A percentile compares a stretch with the other conserved stretches of the same genome.
These are phyloP conservation scores for Paramecium octaurelia DNA, from an alignment of 73 alveolate genomes.

Conservation along the genomic window DNA sequence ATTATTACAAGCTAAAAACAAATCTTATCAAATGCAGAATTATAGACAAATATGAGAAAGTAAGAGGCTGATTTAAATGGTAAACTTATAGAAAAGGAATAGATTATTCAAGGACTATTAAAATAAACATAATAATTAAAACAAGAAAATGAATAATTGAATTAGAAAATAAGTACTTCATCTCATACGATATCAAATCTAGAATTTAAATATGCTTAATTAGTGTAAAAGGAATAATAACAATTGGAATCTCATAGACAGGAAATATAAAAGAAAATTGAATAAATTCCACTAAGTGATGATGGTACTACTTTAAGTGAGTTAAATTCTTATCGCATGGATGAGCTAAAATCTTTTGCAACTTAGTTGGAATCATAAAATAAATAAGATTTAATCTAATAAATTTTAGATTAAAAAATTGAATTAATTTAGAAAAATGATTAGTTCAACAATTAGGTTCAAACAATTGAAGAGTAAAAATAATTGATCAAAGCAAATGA, in stretches of 20 bases:
- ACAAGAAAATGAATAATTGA: background rate
- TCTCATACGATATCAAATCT: background rate
- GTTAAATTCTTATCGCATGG: background rate
- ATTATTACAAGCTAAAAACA: background rate
- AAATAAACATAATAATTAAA: background rate
- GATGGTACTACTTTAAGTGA: background rate
- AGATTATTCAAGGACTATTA: background rate
- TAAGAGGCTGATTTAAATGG: background rate
- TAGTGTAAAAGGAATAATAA: background rate
- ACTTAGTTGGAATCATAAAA: background rate
- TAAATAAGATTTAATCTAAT: background rate
- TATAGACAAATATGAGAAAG: background rate
- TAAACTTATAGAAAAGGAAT: background rate
- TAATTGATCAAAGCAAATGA: background rate
- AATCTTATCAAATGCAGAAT: background rate
- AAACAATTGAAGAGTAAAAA: background rate
- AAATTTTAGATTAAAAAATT: background rate
- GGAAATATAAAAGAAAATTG: background rate
- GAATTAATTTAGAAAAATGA: background rate
- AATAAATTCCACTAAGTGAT: background rate
- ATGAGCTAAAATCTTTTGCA: background rate
- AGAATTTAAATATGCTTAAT: background rate
- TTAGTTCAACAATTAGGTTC: background rate
- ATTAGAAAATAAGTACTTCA: background rate
- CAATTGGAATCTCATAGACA: background rate